Base-by-base conservation (phyloP, 1,284 basidiomycete species). In the Sporisorium reilianum region DNA sequence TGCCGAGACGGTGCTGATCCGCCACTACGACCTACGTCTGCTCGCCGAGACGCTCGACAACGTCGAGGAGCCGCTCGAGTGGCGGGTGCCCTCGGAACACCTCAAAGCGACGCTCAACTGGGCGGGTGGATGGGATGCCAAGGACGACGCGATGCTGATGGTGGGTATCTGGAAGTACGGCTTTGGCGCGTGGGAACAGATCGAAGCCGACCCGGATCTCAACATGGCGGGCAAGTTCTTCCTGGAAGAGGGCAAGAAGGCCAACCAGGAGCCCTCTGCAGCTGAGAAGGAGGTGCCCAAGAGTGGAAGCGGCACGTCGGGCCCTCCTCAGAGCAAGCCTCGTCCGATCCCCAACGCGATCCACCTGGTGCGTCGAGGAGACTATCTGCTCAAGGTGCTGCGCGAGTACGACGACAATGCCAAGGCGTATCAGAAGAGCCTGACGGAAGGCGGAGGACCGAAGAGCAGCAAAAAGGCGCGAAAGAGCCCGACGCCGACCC, bases 131-230 rank as follows among this genome's bases (percentile, higher is more conserved):
- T 99, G 97, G 97, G 91, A 90, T n/a, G 89, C 91, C 32, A 90
- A 90, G 68, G 94, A 99, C 73, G 97, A 99, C 85, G 91, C 95
- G 2, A 93, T 94, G 89, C 88, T 99, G 14, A 89, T 99, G 25
- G 91, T 98, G 54, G 97, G 97, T 30, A 93, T 97, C 20, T 98
- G 90, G 88, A 85, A 92, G 51, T 92, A 99, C 80, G 97, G 97
- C 25, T 97, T 99, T 84, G 95, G 95, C 20, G 93, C 92, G 77
- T 99, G 97, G 97, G 97, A 99, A 84, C 88, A 90, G 46, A 98
- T 99, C 88, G 90, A 92, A 80, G 93, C 93, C 83, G 97, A 99
- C 85, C 86, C 90, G 3, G 89, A 90, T 59, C 90, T 99, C 3
- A 90, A 90, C 4, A 89, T 99, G 20, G 89, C 91, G 3, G 94